These are phyloP conservation scores for Citrus reticulata DNA, from an alignment of 345 rosid genomes.

Conservation along the genomic window DNA sequence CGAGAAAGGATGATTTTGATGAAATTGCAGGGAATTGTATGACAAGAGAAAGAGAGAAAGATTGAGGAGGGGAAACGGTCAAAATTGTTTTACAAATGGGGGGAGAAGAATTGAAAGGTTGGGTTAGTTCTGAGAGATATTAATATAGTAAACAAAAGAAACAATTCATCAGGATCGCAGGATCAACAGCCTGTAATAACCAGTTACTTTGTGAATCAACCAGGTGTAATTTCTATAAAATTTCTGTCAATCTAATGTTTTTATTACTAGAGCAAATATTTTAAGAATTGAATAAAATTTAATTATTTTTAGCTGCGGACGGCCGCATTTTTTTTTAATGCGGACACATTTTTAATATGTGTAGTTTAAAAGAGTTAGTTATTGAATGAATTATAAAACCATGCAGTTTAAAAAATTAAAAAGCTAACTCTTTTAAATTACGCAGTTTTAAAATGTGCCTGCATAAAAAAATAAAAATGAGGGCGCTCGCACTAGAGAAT, in stretches of 20 bases:
- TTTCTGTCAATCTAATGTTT: too few relatives aligned
- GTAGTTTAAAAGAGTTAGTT: too few relatives aligned
- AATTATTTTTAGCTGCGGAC: rapidly evolving
- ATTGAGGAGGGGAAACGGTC: slow-evolving; percentile 8
- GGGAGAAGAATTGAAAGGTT: slow-evolving; percentile 2
- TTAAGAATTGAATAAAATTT: too few relatives aligned
- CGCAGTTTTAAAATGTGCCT: rapidly evolving
- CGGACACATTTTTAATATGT: too few relatives aligned
- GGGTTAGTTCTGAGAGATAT: background rate
- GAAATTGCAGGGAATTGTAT: background rate
- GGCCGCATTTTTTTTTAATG: too few relatives aligned
- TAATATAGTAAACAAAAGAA: background rate
- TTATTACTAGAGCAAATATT: too few relatives aligned
- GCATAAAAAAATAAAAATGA: too few relatives aligned
- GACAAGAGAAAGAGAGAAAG: background rate
- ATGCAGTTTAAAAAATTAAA: rapidly evolving
- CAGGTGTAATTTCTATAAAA: background rate
- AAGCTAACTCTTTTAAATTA: rapidly evolving
- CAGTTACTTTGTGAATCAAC: background rate
- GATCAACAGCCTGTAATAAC: background rate
- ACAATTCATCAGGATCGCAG: background rate
- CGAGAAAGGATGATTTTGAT: background rate
- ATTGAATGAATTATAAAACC: rapidly evolving
- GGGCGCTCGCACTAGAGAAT: rapidly evolving
- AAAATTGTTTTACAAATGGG: background rate